Evolutionary conservation across 306 rosid genomes (phyloP), one percentile per base, ranked within the genome.

Genomic region (Malus sylvestris): DNA sequence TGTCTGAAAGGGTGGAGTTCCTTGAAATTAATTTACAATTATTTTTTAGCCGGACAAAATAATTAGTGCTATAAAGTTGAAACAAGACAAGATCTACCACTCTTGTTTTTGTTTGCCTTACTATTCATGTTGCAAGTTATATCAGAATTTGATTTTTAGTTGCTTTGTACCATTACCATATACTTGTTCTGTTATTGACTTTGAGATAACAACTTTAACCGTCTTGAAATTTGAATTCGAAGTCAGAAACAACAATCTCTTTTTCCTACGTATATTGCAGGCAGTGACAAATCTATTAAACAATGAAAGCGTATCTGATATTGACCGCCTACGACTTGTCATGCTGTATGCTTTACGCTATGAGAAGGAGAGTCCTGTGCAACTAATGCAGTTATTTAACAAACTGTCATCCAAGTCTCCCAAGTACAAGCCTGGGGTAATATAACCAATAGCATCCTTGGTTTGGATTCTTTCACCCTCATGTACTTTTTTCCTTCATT

Each of bases 331-430:
- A 70, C 97, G 96, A 19, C 83, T 93, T 73, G 97, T 93, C 80
- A 93, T 93, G 97, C 62, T 93, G 76, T 93, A 93, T 78, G 96
- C 98, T 74, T 86, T 93, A 86, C 93, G 97, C 72, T 91, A 93
- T 72, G 97, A 93, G 85, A 93, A 93, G 85, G 97, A 93, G 61
- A 93, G 96, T 82, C 96, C 97, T 29, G 98, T 93, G 77, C 93
- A 93, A 71, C 86, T 93, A 81, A 93, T 66, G 70, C 77, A 74
- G 45, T 52, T 74, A 27, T 74, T 74, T 27, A 74, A 42, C 69
- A 74, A 74, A 61, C 69, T 74, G 51, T 74, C 77, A 1, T 74
- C 77, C 4, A 74, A 74, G 46, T 59, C 32, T 60, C 70, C 70
- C 70, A 74, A 74, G 77, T 74, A 74, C 68, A 74, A 74, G 52